A percentile compares a stretch with the other conserved stretches of the same genome.
Evolutionary conservation across 2,329 filamentous ascomycete species (phyloP).

Genomic region (Venturia carpophila): DNA sequence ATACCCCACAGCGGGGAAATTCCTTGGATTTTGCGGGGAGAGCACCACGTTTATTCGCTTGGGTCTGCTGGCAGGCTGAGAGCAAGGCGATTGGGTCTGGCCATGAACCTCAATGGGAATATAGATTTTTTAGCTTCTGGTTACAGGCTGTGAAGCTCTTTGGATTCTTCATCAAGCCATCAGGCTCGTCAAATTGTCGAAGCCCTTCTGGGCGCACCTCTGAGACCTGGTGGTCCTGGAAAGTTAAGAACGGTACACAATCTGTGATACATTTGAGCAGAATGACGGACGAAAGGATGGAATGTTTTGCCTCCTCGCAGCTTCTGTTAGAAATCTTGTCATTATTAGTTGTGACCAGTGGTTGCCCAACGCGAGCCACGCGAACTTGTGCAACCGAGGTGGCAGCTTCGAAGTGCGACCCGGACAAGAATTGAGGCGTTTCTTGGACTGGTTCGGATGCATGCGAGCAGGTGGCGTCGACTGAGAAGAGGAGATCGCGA

Average conservation of each 20-base stretch:
- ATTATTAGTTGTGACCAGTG: neutral
- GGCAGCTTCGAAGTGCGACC: neutral
- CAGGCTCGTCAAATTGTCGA: neutral
- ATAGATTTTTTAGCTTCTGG: neutral
- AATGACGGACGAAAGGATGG: neutral
- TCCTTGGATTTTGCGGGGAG: neutral
- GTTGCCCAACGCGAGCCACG: neutral
- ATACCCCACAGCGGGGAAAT: constrained; percentile 5
- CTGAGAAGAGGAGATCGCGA: no score
- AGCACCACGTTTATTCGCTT: neutral
- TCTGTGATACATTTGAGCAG: neutral
- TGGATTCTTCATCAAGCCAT: neutral
- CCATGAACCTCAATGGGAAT: neutral
- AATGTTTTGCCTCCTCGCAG: neutral
- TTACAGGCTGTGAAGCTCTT: neutral
- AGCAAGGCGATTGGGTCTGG: neutral
- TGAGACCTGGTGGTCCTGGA: neutral
- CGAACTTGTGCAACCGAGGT: neutral
- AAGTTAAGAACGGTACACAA: neutral
- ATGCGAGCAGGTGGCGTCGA: neutral
- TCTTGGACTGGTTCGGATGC: neutral
- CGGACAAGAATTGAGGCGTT: neutral
- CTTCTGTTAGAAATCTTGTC: neutral
- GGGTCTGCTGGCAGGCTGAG: neutral
- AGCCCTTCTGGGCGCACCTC: neutral